Base-by-base conservation (phyloP, 257 asterid species). In the Catharanthus roseus region DNA sequence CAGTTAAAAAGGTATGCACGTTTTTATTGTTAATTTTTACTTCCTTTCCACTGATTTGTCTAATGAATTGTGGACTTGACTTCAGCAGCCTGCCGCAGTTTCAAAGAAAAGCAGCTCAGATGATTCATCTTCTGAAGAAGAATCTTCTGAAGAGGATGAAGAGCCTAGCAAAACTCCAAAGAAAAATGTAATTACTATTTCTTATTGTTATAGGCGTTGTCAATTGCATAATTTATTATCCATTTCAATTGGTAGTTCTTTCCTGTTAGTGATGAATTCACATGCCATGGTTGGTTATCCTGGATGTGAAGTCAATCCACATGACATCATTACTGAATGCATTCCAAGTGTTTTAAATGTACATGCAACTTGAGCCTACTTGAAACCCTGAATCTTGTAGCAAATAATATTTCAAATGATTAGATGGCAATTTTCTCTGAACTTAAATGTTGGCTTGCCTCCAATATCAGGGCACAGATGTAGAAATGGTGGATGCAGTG, bases 381-480 rank as follows among this genome's bases (percentile, higher is more conserved):
- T 9, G 5, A 7, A 3, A 38, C 41, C 7, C 3, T 38, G 41
- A 42, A 42, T 42, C 47, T 42, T 42, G 10, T 3, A 9, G 47
- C 47, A 42, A 42, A 42, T n/a, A 9, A 42, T 4, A 42, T 42
- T 12, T 3, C 7, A 38, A 38, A 38, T 38, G 7, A 38, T 38
- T 38, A n/a, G 41, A 38, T 42, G 47, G 47, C 10, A 42, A 1
- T 15, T 47, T 10, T 47, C 53, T 8, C 18, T 63, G 24, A 19
- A n/a, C 42, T 41, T 45, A 31, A 9, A 3, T 2, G 8, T 45
- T 34, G 10, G 4, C 63, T 34, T 62, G 65, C 16, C 49, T 70
- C 2, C 12, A 39, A 34, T 61, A 47, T 47, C 85, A 88, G 96
- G 83, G 64, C 51, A 68, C 81, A n/a, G 96, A 82, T 83, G 88